phyloP scores from a whole-genome alignment of 352 stramenopile genomes.

The Aphanomyces euteiches region DNA sequence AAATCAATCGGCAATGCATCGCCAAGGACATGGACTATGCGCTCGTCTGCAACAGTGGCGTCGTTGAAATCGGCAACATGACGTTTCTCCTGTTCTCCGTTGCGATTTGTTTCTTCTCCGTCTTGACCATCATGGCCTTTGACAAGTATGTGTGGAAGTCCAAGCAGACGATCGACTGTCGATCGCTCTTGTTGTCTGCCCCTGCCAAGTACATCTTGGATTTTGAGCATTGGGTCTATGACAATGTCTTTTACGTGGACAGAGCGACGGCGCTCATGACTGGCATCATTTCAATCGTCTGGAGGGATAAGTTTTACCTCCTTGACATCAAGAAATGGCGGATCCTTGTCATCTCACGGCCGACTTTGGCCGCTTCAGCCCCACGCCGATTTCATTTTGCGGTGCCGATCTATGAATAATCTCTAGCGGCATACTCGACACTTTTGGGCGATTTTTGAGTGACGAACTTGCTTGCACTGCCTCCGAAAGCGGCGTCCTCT shows the following conservation, averaged over 20 bases:
- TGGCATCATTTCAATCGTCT: slow-evolving; percentile 20
- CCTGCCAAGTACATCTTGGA: slow-evolving; percentile 27
- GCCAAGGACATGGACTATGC: slow-evolving; percentile 24
- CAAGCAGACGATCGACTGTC: background rate
- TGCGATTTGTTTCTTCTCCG: background rate
- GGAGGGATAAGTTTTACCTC: background rate
- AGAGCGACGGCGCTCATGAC: slow-evolving; percentile 22
- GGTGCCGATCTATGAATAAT: slow-evolving; percentile 24
- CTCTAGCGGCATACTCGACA: background rate
- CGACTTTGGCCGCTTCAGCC: background rate
- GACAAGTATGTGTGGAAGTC: background rate
- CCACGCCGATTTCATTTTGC: slow-evolving; percentile 13
- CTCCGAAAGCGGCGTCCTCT: no score
- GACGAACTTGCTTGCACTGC: no score
- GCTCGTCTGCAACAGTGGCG: slow-evolving; percentile 15
- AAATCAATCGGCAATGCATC: slow-evolving; percentile 4
- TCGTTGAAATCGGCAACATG: slow-evolving; percentile 22
- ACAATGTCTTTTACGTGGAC: slow-evolving; percentile 9
- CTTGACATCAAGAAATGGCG: slow-evolving; percentile 31
- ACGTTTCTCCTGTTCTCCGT: background rate
- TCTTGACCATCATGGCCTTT: background rate
- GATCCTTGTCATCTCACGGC: background rate
- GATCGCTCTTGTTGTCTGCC: slow-evolving; percentile 18
- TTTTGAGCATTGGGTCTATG: slow-evolving; percentile 18
- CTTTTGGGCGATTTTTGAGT: no score